Evolutionary conservation across 139 green algal genomes (phyloP).

Genomic region (Micractinium conductrix): DNA sequence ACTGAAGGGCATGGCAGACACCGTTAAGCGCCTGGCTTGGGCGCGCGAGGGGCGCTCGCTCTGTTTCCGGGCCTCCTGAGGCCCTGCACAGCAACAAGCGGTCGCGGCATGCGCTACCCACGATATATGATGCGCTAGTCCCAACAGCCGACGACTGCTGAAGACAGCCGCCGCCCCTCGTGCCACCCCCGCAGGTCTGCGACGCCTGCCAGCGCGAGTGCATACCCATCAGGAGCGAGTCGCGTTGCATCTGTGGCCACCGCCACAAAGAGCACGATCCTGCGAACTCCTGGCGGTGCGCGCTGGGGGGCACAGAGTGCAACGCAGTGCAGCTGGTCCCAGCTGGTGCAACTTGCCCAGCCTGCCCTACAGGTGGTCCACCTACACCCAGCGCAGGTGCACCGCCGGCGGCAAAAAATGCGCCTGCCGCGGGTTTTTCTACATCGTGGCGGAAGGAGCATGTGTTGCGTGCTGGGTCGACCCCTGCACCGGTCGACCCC

Average conservation of each 20-base stretch:
- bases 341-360: not conserved
- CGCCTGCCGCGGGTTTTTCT: slow-evolving; percentile 71
- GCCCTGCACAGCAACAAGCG: no score
- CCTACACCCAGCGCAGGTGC: slow-evolving; percentile 9
- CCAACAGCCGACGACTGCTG: no score
- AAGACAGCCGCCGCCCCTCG: no score
- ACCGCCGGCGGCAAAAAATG: slow-evolving; percentile 60
- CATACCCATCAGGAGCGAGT: slow-evolving; percentile 68
- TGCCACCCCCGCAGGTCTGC: slow-evolving; percentile 37
- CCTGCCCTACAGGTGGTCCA: no score
- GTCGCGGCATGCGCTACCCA: no score
- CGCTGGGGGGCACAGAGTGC: no score
- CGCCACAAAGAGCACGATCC: slow-evolving; percentile 61
- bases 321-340: no score
- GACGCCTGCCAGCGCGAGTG: slow-evolving; percentile 60
- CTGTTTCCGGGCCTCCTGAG: no score
- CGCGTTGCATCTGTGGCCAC: slow-evolving; percentile 75
- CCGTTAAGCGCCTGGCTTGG: not conserved
- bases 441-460: slow-evolving; percentile 76
- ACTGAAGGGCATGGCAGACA: no score
- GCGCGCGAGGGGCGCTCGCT: no score
- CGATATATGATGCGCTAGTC: no score
- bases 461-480: slow-evolving; percentile 70
- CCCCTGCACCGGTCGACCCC: no score
- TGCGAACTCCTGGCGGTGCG: slow-evolving; percentile 11